Evolutionary conservation across 2,329 filamentous ascomycete genomes (phyloP).

Genomic region (Chaetomiaceae sp.): DNA sequence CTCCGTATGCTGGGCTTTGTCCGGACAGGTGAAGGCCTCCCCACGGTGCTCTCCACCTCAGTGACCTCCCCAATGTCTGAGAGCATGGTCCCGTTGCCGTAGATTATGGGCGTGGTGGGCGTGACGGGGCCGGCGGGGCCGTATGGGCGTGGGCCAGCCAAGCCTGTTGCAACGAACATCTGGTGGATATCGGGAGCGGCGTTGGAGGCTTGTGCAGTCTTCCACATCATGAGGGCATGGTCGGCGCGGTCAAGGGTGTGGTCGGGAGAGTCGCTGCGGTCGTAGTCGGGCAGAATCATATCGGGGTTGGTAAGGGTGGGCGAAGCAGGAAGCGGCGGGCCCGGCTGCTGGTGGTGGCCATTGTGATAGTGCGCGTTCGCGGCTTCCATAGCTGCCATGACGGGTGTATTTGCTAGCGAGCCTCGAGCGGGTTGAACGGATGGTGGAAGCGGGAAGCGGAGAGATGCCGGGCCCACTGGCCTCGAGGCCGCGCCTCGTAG

Average conservation of each 20-base stretch:
- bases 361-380: constrained; percentile 27
- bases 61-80: constrained; percentile 60
- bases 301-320: constrained; percentile 90
- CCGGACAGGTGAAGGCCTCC: constrained; percentile 38
- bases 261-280: constrained; percentile 50
- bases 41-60: constrained; percentile 48
- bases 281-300: constrained; percentile 82
- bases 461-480: constrained; percentile 9
- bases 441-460: background rate
- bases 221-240: constrained; percentile 51
- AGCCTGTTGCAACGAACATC: constrained; percentile 39
- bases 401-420: constrained; percentile 6
- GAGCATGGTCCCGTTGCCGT: constrained; percentile 65
- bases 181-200: constrained; percentile 36
- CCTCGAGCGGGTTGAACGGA: background rate
- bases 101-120: constrained; percentile 61
- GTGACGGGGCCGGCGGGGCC: constrained; percentile 41
- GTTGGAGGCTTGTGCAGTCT: constrained; percentile 38
- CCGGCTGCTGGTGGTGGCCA: constrained; percentile 37
- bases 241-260: constrained; percentile 43
- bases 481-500: constrained; percentile 7
- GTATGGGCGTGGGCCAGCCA: constrained; percentile 31
- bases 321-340: constrained; percentile 56
- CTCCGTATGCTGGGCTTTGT: constrained; percentile 34
- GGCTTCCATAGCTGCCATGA: constrained; percentile 30